phyloP scores from a whole-genome alignment of 805 yeast genomes.

The Trichomonascus vanleenenianus region DNA sequence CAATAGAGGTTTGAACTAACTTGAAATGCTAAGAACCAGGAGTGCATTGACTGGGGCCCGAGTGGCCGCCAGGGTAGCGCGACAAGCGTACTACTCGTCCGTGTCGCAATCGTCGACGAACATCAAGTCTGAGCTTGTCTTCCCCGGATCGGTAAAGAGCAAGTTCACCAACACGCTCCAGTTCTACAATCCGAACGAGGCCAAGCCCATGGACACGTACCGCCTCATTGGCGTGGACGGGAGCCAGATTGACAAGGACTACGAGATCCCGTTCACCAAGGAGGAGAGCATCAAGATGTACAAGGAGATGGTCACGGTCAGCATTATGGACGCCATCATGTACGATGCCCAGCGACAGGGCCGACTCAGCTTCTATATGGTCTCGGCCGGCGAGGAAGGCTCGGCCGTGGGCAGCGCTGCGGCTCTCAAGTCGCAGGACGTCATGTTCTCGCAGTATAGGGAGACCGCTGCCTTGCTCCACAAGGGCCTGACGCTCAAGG shows the following conservation, averaged over 20 bases:
- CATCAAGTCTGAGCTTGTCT: constrained; percentile 20
- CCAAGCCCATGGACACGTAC: constrained; percentile 21
- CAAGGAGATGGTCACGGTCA: constrained; percentile 26
- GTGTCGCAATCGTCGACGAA: constrained; percentile 17
- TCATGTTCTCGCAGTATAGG: constrained; percentile 27
- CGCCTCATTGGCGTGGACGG: constrained; percentile 26
- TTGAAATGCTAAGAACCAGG: background rate
- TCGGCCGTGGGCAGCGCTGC: constrained; percentile 29
- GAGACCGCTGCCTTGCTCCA: constrained; percentile 28
- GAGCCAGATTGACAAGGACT: constrained; percentile 18
- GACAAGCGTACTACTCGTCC: background rate
- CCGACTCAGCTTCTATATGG: constrained; percentile 29
- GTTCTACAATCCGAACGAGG: constrained; percentile 15
- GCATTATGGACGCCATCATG: constrained; percentile 28
- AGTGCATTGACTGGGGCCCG: background rate
- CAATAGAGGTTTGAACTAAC: too few species aligned
- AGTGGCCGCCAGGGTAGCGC: background rate
- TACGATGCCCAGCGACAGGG: constrained; percentile 32
- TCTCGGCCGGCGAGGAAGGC: constrained; percentile 31
- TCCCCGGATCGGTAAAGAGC: constrained; percentile 22
- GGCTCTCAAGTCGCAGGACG: constrained; percentile 25
- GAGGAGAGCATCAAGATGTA: constrained; percentile 24
- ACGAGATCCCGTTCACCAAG: constrained; percentile 18
- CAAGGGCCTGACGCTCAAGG: constrained; percentile 26
- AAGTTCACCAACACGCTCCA: constrained; percentile 16